Conservation (phyloP, 1,284 basidiomycete species). For the Moniliella sp. region DNA sequence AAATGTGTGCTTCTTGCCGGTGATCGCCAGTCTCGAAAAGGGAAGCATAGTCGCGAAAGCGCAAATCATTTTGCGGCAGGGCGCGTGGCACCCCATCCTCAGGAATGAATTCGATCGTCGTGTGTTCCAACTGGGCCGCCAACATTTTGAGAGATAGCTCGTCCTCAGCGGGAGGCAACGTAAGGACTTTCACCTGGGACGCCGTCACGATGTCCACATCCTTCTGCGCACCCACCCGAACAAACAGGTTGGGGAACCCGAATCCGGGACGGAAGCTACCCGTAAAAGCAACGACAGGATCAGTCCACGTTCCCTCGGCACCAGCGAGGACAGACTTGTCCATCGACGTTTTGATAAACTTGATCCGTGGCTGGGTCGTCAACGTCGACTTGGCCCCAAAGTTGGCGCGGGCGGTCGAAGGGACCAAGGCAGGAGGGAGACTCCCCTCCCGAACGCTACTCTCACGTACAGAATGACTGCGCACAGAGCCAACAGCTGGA, state of each 20-base stretch:
- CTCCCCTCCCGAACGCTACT: too few relatives aligned
- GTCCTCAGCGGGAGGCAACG: neutral
- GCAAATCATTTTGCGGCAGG: conserved; percentile 40
- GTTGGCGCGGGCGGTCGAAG: conserved; percentile 4
- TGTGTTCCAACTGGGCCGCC: conserved; percentile 54
- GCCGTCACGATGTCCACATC: conserved; percentile 36
- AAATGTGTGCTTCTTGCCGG: conserved; percentile 46
- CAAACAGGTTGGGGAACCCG: conserved; percentile 58
- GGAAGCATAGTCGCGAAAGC: conserved; percentile 56
- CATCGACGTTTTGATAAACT: conserved; percentile 13
- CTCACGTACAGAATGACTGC: too few relatives aligned
- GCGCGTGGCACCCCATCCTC: conserved; percentile 40
- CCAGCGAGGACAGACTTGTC: conserved; percentile 42
- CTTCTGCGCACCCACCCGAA: conserved; percentile 56
- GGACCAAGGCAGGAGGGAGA: neutral
- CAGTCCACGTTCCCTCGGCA: conserved; percentile 48
- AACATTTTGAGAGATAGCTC: conserved; percentile 39
- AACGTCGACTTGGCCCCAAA: conserved; percentile 1
- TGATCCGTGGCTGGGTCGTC: conserved; percentile 9
- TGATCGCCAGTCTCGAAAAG: conserved; percentile 54
- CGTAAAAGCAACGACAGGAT: conserved; percentile 64
- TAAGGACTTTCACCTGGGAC: conserved; percentile 40
- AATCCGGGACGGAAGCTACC: conserved; percentile 74
- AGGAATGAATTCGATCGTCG: conserved; percentile 42
- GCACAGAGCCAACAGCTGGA: too few relatives aligned